Evolutionary conservation across 805 yeast species (phyloP).

Genomic region (Saturnispora bothae): DNA sequence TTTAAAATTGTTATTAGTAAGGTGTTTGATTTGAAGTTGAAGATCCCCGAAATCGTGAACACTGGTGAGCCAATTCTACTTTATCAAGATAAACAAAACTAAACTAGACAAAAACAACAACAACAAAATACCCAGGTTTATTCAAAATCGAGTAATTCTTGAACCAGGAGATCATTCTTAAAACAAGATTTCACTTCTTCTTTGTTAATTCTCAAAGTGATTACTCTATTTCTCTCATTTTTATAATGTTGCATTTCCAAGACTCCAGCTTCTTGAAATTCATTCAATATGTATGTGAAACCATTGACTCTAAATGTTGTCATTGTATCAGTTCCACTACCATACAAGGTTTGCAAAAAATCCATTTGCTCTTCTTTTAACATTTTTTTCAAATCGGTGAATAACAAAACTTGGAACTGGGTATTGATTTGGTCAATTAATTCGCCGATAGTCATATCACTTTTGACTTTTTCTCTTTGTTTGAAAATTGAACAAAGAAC

Average conservation of each 20-base stretch:
- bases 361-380: slow-evolving; percentile 19
- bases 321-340: slow-evolving; percentile 8
- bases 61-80: slow-evolving; percentile 88
- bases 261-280: slow-evolving; percentile 72
- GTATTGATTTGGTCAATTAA: slow-evolving; percentile 64
- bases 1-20: slow-evolving; percentile 85
- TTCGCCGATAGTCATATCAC: slow-evolving; percentile 66
- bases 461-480: slow-evolving; percentile 54
- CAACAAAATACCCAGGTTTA: not conserved
- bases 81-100: slow-evolving; percentile 33
- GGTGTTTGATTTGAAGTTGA: slow-evolving; percentile 76
- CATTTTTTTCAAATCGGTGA: slow-evolving; percentile 21
- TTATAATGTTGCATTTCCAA: slow-evolving; percentile 54
- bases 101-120: too few species aligned
- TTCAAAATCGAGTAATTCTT: slow-evolving; percentile 19
- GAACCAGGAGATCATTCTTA: slow-evolving; percentile 41
- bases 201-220: slow-evolving; percentile 58
- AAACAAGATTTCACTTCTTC: slow-evolving; percentile 58
- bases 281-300: slow-evolving; percentile 49
- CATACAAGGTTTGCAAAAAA: slow-evolving; percentile 21
- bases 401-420: slow-evolving; percentile 21
- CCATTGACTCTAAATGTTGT: slow-evolving; percentile 43
- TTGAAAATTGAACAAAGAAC: slow-evolving; percentile 59
- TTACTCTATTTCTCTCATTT: slow-evolving; percentile 55
- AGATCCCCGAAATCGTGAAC: slow-evolving; percentile 71